Conservation (phyloP, 2,329 filamentous ascomycete genomes). For the Arthrobotrys sphaeroides region DNA sequence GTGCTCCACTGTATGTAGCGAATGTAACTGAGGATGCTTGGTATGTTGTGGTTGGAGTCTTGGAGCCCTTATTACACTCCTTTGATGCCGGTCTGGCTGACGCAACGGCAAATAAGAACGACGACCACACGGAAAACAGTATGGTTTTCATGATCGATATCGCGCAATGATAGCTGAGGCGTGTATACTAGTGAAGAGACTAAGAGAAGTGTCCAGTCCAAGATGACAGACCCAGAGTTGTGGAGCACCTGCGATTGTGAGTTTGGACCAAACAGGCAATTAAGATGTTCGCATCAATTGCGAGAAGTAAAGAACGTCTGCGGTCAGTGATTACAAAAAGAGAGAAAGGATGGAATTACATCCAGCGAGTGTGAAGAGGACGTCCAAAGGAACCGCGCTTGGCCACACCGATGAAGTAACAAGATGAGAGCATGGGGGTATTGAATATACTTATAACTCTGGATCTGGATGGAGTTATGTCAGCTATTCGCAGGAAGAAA, state of each 20-base stretch:
- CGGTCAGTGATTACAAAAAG: background rate
- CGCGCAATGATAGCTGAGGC: too few species aligned
- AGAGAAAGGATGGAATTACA: background rate
- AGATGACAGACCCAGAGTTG: too few species aligned
- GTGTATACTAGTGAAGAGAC: too few species aligned
- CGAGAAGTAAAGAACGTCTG: background rate
- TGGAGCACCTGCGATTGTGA: background rate
- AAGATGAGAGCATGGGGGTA: background rate
- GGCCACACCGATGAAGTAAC: background rate
- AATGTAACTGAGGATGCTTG: slow-evolving; percentile 33
- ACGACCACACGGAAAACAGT: background rate
- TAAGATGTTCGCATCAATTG: background rate
- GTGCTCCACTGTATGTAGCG: slow-evolving; percentile 30
- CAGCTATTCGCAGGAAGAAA: background rate
- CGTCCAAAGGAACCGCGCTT: background rate
- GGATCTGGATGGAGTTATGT: background rate
- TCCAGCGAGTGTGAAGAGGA: background rate
- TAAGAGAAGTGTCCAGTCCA: background rate
- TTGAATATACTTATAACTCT: background rate
- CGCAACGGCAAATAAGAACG: background rate
- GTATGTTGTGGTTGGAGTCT: background rate
- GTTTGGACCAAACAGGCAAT: background rate
- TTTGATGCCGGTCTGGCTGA: slow-evolving; percentile 28
- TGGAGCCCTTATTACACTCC: background rate
- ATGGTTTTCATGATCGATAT: slow-evolving; percentile 18